These are phyloP conservation scores for Fusarium temperatum DNA, from an alignment of 2,329 filamentous ascomycete species.

Conservation along the genomic window DNA sequence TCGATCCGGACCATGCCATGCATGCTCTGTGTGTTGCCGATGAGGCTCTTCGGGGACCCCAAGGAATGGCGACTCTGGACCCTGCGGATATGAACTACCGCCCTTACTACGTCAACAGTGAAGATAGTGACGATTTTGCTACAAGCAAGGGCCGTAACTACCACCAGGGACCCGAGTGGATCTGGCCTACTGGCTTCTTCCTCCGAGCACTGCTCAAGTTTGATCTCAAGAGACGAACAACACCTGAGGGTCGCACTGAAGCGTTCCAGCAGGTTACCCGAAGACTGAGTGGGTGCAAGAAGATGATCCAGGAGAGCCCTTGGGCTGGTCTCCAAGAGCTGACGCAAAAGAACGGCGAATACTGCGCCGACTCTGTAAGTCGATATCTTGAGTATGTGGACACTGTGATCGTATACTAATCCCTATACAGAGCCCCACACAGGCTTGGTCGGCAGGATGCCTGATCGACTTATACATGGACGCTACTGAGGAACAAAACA, in stretches of 20 bases:
- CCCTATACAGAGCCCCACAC: conserved; percentile 78
- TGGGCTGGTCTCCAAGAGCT: conserved; percentile 95
- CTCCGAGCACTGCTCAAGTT: conserved; percentile 91
- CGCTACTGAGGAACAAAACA: conserved; percentile 66
- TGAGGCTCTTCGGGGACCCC: conserved; percentile 80
- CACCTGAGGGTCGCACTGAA: conserved; percentile 75
- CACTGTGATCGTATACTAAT: conserved; percentile 17
- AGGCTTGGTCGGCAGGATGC: conserved; percentile 95
- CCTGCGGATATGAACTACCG: conserved; percentile 92
- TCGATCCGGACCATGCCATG: conserved; percentile 80
- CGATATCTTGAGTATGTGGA: not conserved
- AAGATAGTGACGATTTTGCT: conserved; percentile 90
- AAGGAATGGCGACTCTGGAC: conserved; percentile 95
- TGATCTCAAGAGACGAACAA: conserved; percentile 74
- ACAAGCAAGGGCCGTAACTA: conserved; percentile 97
- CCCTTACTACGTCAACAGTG: conserved; percentile 93
- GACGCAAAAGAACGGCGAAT: conserved; percentile 87
- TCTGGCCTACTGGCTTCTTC: conserved; percentile 98
- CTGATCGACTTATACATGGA: conserved; percentile 97
- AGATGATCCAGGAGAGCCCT: conserved; percentile 78
- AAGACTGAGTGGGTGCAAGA: conserved; percentile 83
- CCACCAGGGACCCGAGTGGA: conserved; percentile 97
- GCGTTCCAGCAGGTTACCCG: conserved; percentile 94
- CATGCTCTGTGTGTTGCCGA: conserved; percentile 84
- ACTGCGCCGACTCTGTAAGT: conserved; percentile 87